Evolutionary conservation across 768 basidiomycete species (phyloP).

Genomic region (Gautieria morchelliformis): DNA sequence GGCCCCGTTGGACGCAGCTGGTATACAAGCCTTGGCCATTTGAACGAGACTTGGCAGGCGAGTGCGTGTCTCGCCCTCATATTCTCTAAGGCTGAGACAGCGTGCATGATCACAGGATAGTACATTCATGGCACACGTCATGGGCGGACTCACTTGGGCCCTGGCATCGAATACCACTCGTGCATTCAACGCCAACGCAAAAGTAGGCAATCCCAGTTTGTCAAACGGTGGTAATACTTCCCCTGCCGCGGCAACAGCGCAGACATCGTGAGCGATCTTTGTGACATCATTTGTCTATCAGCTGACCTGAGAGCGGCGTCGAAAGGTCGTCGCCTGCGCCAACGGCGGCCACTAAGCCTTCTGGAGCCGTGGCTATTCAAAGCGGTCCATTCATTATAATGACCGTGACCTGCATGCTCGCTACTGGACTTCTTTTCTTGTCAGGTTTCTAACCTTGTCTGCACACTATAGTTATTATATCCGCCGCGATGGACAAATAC

Average conservation of each 20-base stretch:
- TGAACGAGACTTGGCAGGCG: conserved; percentile 70
- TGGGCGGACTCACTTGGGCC: conserved; percentile 68
- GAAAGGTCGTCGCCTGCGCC: neutral
- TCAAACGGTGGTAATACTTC: neutral
- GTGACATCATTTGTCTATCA: neutral
- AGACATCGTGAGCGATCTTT: neutral
- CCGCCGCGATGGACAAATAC: no score
- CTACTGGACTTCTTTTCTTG: neutral
- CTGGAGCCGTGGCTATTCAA: neutral
- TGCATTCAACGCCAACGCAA: conserved; percentile 49
- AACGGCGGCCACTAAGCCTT: neutral
- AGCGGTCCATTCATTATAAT: neutral
- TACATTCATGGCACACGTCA: conserved; percentile 61
- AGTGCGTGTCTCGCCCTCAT: conserved; percentile 10
- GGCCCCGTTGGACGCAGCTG: conserved; percentile 60
- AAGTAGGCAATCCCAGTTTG: conserved; percentile 40
- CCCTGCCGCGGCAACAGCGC: neutral
- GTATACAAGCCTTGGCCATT: conserved; percentile 76
- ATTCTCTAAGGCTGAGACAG: neutral
- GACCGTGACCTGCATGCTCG: neutral
- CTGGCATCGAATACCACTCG: conserved; percentile 61
- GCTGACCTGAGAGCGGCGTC: neutral
- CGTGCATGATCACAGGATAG: conserved; percentile 36
- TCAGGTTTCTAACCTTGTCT: neutral
- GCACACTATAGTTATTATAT: neutral